A percentile compares a stretch with the other conserved stretches of the same genome.
These are phyloP conservation scores for Filobasidium floriforme DNA, from an alignment of 768 basidiomycete genomes.

Conservation along the genomic window DNA sequence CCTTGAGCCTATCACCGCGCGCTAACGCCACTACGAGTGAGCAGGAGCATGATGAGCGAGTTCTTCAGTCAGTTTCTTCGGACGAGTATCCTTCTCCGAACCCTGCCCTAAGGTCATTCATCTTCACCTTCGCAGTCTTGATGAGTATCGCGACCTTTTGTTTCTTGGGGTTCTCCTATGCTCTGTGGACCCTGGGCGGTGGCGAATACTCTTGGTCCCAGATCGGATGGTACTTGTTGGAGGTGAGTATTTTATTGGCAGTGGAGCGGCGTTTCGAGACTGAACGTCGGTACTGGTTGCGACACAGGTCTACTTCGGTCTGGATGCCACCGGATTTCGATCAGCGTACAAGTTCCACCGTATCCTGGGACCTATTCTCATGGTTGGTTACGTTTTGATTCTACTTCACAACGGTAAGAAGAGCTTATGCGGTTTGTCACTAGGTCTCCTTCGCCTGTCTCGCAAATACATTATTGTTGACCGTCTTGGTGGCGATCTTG, in stretches of 20 bases:
- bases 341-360: conserved; percentile 78
- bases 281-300: background rate
- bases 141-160: conserved; percentile 46
- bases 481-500: conserved; percentile 57
- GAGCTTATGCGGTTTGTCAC: background rate
- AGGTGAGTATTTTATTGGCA: conserved; percentile 50
- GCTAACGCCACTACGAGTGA: no score
- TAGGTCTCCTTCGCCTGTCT: conserved; percentile 82
- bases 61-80: conserved; percentile 51
- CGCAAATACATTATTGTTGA: conserved; percentile 84
- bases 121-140: conserved; percentile 27
- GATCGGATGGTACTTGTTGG: conserved; percentile 92
- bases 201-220: conserved; percentile 48
- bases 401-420: background rate
- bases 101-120: background rate
- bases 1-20: no score
- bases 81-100: conserved; percentile 28
- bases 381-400: conserved; percentile 28
- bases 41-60: conserved; percentile 80
- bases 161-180: conserved; percentile 87
- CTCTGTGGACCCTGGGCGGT: conserved; percentile 75
- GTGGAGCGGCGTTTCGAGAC: background rate
- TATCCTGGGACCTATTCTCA: conserved; percentile 80
- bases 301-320: conserved; percentile 59
- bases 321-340: conserved; percentile 85